Base-by-base conservation (phyloP, 495 filamentous ascomycete genomes). In the Letharia columbiana region DNA sequence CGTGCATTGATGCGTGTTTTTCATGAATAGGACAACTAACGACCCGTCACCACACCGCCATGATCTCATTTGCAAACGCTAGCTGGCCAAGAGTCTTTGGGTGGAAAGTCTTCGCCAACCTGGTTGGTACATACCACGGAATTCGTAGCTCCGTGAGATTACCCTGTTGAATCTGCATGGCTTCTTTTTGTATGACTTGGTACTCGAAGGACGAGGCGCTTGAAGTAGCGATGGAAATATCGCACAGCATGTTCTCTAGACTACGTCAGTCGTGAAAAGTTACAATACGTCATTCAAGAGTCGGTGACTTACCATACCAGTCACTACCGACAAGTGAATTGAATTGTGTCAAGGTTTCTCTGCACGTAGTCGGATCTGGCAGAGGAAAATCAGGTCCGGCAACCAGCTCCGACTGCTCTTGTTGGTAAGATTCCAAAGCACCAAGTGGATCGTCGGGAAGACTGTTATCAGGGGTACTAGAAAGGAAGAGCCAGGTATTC, bases 401-500 rank as follows among this genome's bases (percentile, higher is more conserved):
- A 15, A 35, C 5, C 52, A 6, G 52, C 52, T 33, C 52, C 28
- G 31, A 33, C 3, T 17, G 28, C 15, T 35, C 28, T 18, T 35
- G 52, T 2, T 35, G 0, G 52, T 56, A 35, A 7, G 52, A 56
- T 35, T 56, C 52, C 3, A 1, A 1, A 33, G 52, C 52, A 5
- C 52, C 15, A 35, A 4, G 28, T 35, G 52, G 52, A 31, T 56
- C 6, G 11, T 35, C 52, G 3, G 52, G 52, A 17, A 56, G 28
- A 35, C 18, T 35, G 52, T 56, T 56, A 31, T 56, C 52, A 17
- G 52, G 31, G 5, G 28, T 35, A 18, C 52, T 18, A 13, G 52
- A 56, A 15, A 56, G 52, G 66, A 81, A 82, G 61, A 82, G 81
- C 80, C 80, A 82, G 5, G 77, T 77, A 41, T 80, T 75, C 11